Conservation (phyloP, 805 yeast genomes). For the Jamesozyma piceae region DNA sequence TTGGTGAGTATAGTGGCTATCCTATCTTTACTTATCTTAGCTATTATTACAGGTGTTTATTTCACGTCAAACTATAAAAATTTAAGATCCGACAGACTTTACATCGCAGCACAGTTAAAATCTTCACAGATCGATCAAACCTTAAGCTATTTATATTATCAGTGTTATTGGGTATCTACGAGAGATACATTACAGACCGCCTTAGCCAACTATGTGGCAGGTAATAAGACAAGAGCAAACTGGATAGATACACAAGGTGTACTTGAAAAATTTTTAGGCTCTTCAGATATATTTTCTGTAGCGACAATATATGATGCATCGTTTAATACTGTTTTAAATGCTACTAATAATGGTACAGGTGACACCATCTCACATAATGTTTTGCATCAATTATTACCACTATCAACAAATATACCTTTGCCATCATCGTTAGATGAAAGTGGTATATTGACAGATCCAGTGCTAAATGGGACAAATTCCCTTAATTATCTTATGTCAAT, state of each 20-base stretch:
- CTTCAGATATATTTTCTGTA: slow-evolving; percentile 53
- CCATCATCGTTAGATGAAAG: slow-evolving; percentile 33
- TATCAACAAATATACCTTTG: slow-evolving; percentile 41
- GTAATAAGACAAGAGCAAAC: slow-evolving; percentile 48
- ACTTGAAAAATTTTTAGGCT: slow-evolving; percentile 51
- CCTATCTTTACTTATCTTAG: slow-evolving; percentile 60
- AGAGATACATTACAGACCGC: slow-evolving; percentile 54
- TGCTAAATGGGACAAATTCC: slow-evolving; percentile 37
- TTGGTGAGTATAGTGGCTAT: slow-evolving; percentile 63
- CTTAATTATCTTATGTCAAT: slow-evolving; percentile 57
- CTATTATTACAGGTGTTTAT: slow-evolving; percentile 68
- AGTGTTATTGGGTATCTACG: slow-evolving; percentile 54
- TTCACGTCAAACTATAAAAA: slow-evolving; percentile 53
- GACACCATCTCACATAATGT: slow-evolving; percentile 26
- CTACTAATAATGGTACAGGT: slow-evolving; percentile 35
- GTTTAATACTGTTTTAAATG: slow-evolving; percentile 38
- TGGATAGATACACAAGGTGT: slow-evolving; percentile 40
- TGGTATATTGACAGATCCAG: slow-evolving; percentile 63
- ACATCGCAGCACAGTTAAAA: slow-evolving; percentile 72
- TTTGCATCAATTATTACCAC: slow-evolving; percentile 39
- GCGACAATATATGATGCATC: slow-evolving; percentile 61
- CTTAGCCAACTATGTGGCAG: slow-evolving; percentile 56
- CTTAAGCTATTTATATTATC: slow-evolving; percentile 54
- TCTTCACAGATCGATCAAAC: slow-evolving; percentile 70
- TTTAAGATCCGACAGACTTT: slow-evolving; percentile 59